Evolutionary conservation across 2,329 filamentous ascomycete species (phyloP), one percentile per base, ranked within the genome.

Genomic region (Aspergillus carbonarius): DNA sequence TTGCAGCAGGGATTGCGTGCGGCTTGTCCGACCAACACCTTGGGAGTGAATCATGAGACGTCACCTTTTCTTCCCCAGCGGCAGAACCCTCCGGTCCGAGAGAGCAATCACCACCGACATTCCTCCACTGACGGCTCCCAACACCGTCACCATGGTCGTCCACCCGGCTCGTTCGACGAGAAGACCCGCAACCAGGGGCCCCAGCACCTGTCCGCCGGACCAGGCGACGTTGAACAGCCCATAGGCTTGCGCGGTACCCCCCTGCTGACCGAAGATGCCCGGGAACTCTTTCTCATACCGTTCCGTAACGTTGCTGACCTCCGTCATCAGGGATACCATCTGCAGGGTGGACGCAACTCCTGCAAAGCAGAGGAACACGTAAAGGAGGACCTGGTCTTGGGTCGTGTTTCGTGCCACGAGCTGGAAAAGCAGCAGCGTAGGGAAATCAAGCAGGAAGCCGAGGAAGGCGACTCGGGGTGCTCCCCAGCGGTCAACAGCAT

Each of bases 301-400:
- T 57, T 82, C 81, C 0, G 86, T 81, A 1, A 83, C 76, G 47
- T 81, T 81, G 2, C 80, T 81, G 47, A 92, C 85, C 74, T 91
- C 89, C 0, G 88, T 88, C 85, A 91, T 88, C 27, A 90, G 73
- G 0, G 88, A 84, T 1, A 87, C 84, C 63, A 87, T 81, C 0
- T 83, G 79, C 9, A 89, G 75, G 0, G 82, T 80, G 1, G 89
- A 72, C 0, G 80, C 79, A 3, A 83, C 62, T 0, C 89, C 89
- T 1, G 86, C 75, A 0, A 88, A 63, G 0, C 81, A 79, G 1
- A 92, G 78, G 9, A 92, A 74, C 1, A 79, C 83, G 55, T 83
- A 86, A 0, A 92, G 78, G 0, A 91, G 75, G 1, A 88, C 81
- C 69, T 90, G 88, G 63, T 91, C 83, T 1, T 72, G 68, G 1